These are phyloP conservation scores for Astragalus membranaceus DNA, from an alignment of 306 rosid genomes.

Conservation along the genomic window DNA sequence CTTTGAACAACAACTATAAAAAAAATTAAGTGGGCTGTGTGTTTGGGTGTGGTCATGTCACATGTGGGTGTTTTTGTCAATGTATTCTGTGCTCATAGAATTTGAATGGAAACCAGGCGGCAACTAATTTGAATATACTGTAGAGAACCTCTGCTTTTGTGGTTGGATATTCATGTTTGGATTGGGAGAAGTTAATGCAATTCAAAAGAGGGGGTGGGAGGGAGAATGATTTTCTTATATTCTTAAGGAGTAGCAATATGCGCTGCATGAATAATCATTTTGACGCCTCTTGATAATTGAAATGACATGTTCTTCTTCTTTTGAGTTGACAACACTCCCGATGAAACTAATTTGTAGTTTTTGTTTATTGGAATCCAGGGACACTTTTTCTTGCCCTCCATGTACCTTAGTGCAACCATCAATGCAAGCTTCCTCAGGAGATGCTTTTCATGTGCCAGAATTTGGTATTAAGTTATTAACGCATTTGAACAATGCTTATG, in stretches of 20 bases:
- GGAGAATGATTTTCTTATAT: constrained; percentile 1
- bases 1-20: constrained; percentile 7
- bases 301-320: neutral
- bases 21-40: neutral
- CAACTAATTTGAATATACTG: constrained; percentile 9
- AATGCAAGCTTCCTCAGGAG: constrained; percentile 47
- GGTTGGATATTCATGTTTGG: constrained; percentile 10
- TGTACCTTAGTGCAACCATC: constrained; percentile 92
- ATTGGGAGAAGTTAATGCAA: constrained; percentile 17
- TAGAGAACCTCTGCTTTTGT: neutral
- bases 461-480: constrained; percentile 53
- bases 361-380: constrained; percentile 52
- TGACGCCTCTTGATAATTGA: constrained; percentile 8
- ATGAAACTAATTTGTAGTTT: constrained; percentile 20
- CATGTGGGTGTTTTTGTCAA: neutral
- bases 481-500: neutral
- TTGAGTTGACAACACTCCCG: neutral
- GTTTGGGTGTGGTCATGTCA: neutral
- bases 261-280: neutral
- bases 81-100: constrained; percentile 5
- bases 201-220: neutral
- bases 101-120: neutral
- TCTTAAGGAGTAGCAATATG: constrained; percentile 2
- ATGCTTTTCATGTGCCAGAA: constrained; percentile 50
- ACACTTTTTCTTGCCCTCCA: constrained; percentile 73